Evolutionary conservation across 73 alveolate species (phyloP), one percentile per base, ranked within the genome.

Genomic region (Effrenium voratum): DNA sequence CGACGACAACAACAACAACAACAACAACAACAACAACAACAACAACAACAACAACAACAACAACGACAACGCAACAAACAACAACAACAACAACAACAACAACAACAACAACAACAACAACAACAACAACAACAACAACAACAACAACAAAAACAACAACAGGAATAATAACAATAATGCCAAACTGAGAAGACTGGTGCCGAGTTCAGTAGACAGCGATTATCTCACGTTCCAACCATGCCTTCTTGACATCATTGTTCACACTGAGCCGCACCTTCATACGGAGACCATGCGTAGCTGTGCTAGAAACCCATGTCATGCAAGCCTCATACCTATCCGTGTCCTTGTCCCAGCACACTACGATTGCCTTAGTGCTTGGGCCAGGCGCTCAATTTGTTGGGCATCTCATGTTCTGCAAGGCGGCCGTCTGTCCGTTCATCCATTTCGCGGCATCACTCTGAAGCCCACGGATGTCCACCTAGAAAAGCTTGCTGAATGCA

Each of bases 251-350:
- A 49, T 87, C 95, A 41, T 87, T 87, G 95, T 87, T 87, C 85
- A 87, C 52, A 77, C 50, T 63, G 40, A 87, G 73, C n/a, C 95
- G 95, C 6, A 87, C 95, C 95, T 87, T 46, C 79, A 50, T 13
- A 22, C 5, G 50, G 34, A 36, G 19, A 41, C 3, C 72, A 47
- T 12, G n/a, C n/a, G 75, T 34, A 46, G 24, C 66, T 30, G 40
- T 13, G 8, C 46, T 30, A 5, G 47, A 72, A 28, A 36, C 83
- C n/a, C 83, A n/a, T 10, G 26, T 30, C 36, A 16, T 50, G 44
- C n/a, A 40, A n/a, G 95, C 98, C 90, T 91, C 98, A n/a, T 91
- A 91, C 43, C 98, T 80, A 38, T 91, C 98, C 36, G 98, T 26
- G 22, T 91, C 98, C 98, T 72, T 73, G 46, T 91, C 98, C 98